phyloP scores from a whole-genome alignment of 371 early-diverging fungal species.

The Sporodiniella umbellata region DNA sequence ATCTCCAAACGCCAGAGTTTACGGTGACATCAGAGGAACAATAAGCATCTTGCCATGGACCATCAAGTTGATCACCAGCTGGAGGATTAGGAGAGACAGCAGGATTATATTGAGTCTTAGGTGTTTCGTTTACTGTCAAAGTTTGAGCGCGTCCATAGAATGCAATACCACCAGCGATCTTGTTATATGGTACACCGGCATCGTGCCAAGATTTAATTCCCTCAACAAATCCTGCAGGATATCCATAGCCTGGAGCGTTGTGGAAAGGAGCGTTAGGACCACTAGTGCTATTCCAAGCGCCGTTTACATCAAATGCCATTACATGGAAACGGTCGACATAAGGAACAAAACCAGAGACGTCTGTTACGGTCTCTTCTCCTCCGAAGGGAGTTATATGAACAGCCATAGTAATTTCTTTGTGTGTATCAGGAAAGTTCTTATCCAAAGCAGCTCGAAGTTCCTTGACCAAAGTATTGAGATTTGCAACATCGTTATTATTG shows the following conservation, averaged over 20 bases:
- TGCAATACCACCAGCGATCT: conserved; percentile 60
- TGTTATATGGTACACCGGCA: conserved; percentile 58
- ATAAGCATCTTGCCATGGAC: conserved; percentile 51
- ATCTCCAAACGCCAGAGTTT: conserved; percentile 66
- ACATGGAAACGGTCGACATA: conserved; percentile 66
- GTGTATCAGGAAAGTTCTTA: conserved; percentile 32
- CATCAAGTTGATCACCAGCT: conserved; percentile 52
- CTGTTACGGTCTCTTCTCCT: conserved; percentile 43
- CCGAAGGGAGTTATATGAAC: conserved; percentile 65
- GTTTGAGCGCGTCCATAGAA: conserved; percentile 59
- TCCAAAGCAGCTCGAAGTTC: conserved; percentile 65
- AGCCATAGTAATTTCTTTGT: conserved; percentile 70
- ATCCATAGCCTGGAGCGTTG: conserved; percentile 39
- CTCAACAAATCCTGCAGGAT: conserved; percentile 44
- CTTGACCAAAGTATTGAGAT: conserved; percentile 54
- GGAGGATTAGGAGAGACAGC: conserved; percentile 31
- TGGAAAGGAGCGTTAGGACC: conserved; percentile 67
- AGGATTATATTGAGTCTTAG: conserved; percentile 36
- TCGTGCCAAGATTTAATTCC: conserved; percentile 53
- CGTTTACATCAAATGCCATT: conserved; percentile 58
- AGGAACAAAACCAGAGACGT: conserved; percentile 58
- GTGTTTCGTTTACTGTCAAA: conserved; percentile 5
- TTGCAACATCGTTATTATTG: conserved; percentile 38
- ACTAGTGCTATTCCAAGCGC: conserved; percentile 61
- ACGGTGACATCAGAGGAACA: conserved; percentile 31